Evolutionary conservation across 768 basidiomycete species (phyloP), one percentile per base, ranked within the genome.

Genomic region (Pisolithus tinctorius): DNA sequence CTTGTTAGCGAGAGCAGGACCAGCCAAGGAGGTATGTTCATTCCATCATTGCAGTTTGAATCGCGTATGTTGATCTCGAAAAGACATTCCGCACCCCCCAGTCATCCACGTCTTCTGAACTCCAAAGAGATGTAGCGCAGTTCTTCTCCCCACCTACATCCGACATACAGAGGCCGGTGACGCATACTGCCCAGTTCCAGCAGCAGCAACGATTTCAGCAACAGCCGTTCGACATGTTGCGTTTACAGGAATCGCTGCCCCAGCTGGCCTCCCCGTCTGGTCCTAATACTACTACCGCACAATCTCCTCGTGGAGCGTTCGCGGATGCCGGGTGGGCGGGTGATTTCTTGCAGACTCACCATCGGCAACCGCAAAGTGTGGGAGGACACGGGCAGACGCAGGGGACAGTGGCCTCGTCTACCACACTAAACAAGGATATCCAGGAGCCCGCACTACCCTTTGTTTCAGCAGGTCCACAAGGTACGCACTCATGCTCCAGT

Each of bases 81-180:
- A 51, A 88, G 85, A 63, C 65, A 2, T 88, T 89, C 65, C 81
- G 83, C 47, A 76, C 83, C 9, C 78, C 79, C 46, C 69, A 72
- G 45, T 48, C 65, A 26, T 66, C 69, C 37, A 55, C 70, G 34
- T 64, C 69, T 29, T 64, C 69, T 29, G 71, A 71, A 38, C 65
- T 78, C 48, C 78, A 78, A 53, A 78, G 83, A 64, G 88, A 89
- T 60, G 86, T 83, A 4, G 74, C 83, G 14, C 78, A 71, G 39
- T 91, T 92, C 72, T 88, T 90, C 63, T 71, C 75, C 34, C 51
- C 60, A 30, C 55, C 55, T 14, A 53, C 53, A 13, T 54, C 50
- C 16, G 43, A 30, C 29, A 6, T 6, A 17, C 10, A 29, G 43
- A 27, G 43, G n/a, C 5, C 29, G 27, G 2, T 27, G 43, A 26